Base-by-base conservation (phyloP, 2,329 filamentous ascomycete species). In the Aspergillus novofumigatus region DNA sequence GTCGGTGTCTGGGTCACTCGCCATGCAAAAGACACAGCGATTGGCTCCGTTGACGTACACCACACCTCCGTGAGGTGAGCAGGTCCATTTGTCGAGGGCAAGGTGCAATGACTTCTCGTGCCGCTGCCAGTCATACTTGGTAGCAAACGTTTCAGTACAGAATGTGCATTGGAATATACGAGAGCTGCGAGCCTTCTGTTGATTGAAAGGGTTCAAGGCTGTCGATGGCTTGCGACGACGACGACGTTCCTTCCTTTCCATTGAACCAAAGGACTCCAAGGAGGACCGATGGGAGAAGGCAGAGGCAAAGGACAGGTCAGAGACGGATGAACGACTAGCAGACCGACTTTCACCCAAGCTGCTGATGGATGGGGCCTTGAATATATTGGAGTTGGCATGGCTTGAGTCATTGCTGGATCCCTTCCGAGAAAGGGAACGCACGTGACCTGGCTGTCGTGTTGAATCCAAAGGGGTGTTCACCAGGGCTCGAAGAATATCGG, bases 401-500 rank as follows among this genome's bases (percentile, higher is more conserved):
- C 71, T 83, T 35, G 83, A 85, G 57, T 78, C 76, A 67, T 83
- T 82, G 56, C 79, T 79, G 49, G 77, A 79, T 47, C 70, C 74
- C 58, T 68, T 68, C 52, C 73, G 70, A 51, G 73, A 78, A 61
- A 67, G 60, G 51, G 68, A 65, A 51, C 71, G 68, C 65, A 70
- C 69, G 65, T 72, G 72, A 65, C 69, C 61, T 7, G 64, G 67
- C 62, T 65, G 66, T 57, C 67, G 66, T n/a, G 64, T 62, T 52
- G 71, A 63, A 55, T 72, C 65, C 44, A 76, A 71, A 20, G 73
- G 69, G 17, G 75, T 73, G 59, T 72, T 75, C 47, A 73, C 75
- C 66, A 88, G 78, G 65, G 86, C 86, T 68, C 84, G 78, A 49
- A 81, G 81, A 76, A 89, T 88, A 77, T 83, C 86, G 41, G 79